Base-by-base conservation (phyloP, 2,329 filamentous ascomycete species). In the Cladobotryum protrusum region DNA sequence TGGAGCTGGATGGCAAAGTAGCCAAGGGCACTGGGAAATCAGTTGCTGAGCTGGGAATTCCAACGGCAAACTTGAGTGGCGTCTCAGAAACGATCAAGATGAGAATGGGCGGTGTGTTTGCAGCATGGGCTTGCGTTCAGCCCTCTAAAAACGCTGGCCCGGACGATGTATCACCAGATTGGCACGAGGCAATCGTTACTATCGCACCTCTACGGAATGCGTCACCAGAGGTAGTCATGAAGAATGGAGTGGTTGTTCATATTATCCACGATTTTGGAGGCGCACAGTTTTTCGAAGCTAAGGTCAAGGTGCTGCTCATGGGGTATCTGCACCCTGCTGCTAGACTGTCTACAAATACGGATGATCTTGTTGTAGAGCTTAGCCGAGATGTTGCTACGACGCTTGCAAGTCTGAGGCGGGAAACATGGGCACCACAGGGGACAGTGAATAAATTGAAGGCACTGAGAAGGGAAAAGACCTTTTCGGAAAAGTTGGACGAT, bases 91-190 rank as follows among this genome's bases (percentile, higher is more conserved):
- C 78, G 33, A 62, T 85, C 37, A 68, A 72, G 18, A 66, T 77
- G 54, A 73, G 77, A 3, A 70, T 87, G 45, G 67, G 70, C 12
- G 85, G 84, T 0, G 73, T 83, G 6, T 87, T 83, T 58, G 81
- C 84, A 36, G 83, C 81, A 3, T 87, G 84, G 83, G 77, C 75
- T 0, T 66, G 74, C 1, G 57, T 81, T 2, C 35, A 50, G 1
- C 65, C 69, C 0, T 29, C 48, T 0, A 63, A 67, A 18, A 32
- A 18, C 18, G 35, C 11, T 7, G 60, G 58, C 0, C 54, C 60
- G 2, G 67, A 70, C 3, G 61, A 62, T 3, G 45, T 70, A 2
- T 63, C 70, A 0, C 52, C 63, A 3, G 68, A 73, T 32, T 87
- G 84, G 84, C 71, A 77, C 53, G 76, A 82, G 56, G 72, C 75